Conservation (phyloP, 2,329 filamentous ascomycete species). For the Pestalotiopsis fici region DNA sequence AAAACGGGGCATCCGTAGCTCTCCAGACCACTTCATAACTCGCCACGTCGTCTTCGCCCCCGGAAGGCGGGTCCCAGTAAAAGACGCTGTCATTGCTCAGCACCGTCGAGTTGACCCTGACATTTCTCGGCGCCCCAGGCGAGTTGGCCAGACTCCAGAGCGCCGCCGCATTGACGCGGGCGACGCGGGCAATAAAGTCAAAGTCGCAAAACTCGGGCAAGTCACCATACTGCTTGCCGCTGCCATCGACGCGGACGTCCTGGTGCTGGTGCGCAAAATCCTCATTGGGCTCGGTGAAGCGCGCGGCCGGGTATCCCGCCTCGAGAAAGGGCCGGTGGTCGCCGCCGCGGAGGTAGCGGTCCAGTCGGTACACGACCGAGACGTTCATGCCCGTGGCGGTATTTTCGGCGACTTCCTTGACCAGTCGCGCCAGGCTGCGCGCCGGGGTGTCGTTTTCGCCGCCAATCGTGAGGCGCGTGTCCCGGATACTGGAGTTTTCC, state of each 20-base stretch:
- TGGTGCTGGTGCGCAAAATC: conserved; percentile 61
- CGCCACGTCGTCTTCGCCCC: conserved; percentile 30
- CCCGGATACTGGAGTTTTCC: conserved; percentile 37
- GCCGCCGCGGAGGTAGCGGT: conserved; percentile 57
- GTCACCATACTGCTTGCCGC: conserved; percentile 54
- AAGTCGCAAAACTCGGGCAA: conserved; percentile 58
- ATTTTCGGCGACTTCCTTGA: conserved; percentile 55
- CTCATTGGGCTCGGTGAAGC: conserved; percentile 61
- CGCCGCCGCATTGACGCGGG: conserved; percentile 53
- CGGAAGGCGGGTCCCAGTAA: conserved; percentile 45
- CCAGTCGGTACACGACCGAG: conserved; percentile 55
- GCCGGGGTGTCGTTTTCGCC: conserved; percentile 58
- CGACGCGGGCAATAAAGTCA: conserved; percentile 53
- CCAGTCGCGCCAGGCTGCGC: conserved; percentile 55
- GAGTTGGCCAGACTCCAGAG: conserved; percentile 55
- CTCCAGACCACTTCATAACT: conserved; percentile 60
- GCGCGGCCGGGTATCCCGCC: conserved; percentile 53
- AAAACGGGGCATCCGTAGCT: conserved; percentile 48
- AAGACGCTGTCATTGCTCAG: conserved; percentile 52
- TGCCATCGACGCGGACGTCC: conserved; percentile 46
- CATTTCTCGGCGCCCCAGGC: conserved; percentile 49
- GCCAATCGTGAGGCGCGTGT: conserved; percentile 43
- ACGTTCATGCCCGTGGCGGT: conserved; percentile 54
- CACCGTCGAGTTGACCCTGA: conserved; percentile 45
- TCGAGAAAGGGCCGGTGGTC: conserved; percentile 58